A percentile compares a stretch with the other conserved stretches of the same genome.
These are phyloP conservation scores for Talaromyces nanjingensis DNA, from an alignment of 495 filamentous ascomycete species.

Conservation along the genomic window DNA sequence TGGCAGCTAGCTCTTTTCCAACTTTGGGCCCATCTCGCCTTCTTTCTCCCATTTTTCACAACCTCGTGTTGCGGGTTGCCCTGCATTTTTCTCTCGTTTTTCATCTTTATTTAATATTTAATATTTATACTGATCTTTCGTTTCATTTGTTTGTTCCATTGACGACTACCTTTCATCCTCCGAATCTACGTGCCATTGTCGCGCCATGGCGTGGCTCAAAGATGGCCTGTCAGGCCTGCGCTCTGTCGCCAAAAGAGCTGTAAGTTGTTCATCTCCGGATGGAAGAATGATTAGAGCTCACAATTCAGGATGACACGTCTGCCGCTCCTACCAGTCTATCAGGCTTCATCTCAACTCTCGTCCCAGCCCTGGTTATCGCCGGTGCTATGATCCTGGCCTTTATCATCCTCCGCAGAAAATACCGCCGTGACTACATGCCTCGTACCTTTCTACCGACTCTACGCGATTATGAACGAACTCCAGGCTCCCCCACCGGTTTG, in stretches of 20 bases:
- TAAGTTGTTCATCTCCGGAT: not conserved
- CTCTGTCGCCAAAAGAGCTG: not conserved
- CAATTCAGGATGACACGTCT: not conserved
- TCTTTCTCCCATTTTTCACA: not conserved
- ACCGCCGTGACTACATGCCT: constrained; percentile 77
- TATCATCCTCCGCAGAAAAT: constrained; percentile 63
- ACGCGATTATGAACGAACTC: constrained; percentile 59
- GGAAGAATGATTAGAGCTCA: not conserved
- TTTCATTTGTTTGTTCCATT: not conserved
- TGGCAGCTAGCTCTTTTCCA: not conserved
- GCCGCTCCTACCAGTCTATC: constrained; percentile 18
- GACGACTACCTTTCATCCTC: not conserved
- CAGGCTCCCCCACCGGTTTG: constrained; percentile 58
- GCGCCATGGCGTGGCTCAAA: constrained; percentile 4
- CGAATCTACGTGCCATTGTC: not conserved
- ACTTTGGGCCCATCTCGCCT: not conserved
- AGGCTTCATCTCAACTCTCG: constrained; percentile 62
- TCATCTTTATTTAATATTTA: not conserved
- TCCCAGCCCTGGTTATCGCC: constrained; percentile 61
- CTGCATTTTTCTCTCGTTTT: not conserved
- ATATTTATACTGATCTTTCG: not conserved
- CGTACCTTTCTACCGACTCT: constrained; percentile 78
- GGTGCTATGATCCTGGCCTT: constrained; percentile 62
- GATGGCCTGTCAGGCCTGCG: not conserved
- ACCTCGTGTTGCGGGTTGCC: not conserved